Evolutionary conservation across 306 rosid genomes (phyloP).

Genomic region (Corylus americana): DNA sequence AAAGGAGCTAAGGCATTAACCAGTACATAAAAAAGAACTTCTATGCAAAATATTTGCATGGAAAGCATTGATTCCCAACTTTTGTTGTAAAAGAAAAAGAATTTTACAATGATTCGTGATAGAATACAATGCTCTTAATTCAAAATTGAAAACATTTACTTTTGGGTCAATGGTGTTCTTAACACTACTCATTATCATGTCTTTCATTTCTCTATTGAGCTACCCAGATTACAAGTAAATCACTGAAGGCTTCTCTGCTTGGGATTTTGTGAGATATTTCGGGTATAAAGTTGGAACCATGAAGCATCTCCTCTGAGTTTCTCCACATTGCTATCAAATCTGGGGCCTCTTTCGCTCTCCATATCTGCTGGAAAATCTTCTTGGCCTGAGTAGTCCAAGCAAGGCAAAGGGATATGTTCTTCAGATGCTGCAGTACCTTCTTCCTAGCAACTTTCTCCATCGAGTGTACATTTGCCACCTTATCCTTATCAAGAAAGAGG

Average conservation of each 20-base stretch:
- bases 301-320: neutral
- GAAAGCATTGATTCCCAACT: too few species aligned
- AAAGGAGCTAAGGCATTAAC: too few species aligned
- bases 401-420: neutral
- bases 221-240: neutral
- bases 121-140: neutral
- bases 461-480: neutral
- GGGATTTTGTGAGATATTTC: too few species aligned
- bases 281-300: neutral
- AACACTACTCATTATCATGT: neutral
- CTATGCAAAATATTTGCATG: too few species aligned
- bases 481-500: neutral
- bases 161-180: neutral
- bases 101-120: neutral
- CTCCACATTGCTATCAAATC: neutral
- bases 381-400: neutral
- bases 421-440: neutral
- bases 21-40: too few species aligned
- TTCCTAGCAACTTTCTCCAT: neutral
- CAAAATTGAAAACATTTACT: neutral
- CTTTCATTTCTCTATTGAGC: neutral
- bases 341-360: neutral
- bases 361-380: neutral
- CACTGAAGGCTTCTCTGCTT: neutral
- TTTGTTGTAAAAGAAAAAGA: neutral